Evolutionary conservation across 2,329 filamentous ascomycete genomes (phyloP), one percentile per base, ranked within the genome.

Genomic region (Aaosphaeria pasadenensis): DNA sequence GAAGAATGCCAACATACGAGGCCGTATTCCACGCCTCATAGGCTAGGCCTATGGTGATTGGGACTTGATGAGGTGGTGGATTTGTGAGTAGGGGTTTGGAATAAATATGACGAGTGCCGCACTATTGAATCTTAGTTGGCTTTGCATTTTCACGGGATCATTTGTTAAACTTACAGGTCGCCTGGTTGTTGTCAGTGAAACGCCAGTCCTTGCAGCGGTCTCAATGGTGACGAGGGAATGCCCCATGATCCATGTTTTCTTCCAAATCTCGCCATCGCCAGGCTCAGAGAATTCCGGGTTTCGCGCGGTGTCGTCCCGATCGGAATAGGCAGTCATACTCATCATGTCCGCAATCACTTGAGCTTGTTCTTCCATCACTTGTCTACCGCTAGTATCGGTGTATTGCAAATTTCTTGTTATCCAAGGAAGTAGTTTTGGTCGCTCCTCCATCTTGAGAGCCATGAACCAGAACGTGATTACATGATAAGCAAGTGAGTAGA

Each of bases 391-490:
- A 28, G 82, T 80, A 61, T 96, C 89, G 6, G 81, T 86, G 58
- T 92, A 91, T 7, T 82, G 77, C 9, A 99, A 78, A 54, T 90
- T 90, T 62, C 87, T 90, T 7, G 88, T 87, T 54, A 99, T 96
- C 89, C 90, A 96, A 30, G 85, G 84, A 44, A 96, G 91, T 56
- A 95, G 86, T 52, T 84, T 89, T 32, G 86, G 83, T 44, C 94
- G 85, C 64, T 96, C 91, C 35, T 86, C 83, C 44, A 96, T 79
- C 62, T 90, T 92, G 58, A 99, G 70, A 1, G 91, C 88, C 57
- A 99, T 79, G 66, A 97, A 99, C 94, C 94, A 99, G 66, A 95
- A 96, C 1, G 91, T 87, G 56, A 99, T 91, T 58, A 96, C 90
- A 66, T 97, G 91, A 66, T 96, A 96, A 6, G 92, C 92, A 45